Percentiles rank a stretch among this genome's conserved stretches.
phyloP scores from a whole-genome alignment of 345 rosid species.

The Hypericum perforatum region DNA sequence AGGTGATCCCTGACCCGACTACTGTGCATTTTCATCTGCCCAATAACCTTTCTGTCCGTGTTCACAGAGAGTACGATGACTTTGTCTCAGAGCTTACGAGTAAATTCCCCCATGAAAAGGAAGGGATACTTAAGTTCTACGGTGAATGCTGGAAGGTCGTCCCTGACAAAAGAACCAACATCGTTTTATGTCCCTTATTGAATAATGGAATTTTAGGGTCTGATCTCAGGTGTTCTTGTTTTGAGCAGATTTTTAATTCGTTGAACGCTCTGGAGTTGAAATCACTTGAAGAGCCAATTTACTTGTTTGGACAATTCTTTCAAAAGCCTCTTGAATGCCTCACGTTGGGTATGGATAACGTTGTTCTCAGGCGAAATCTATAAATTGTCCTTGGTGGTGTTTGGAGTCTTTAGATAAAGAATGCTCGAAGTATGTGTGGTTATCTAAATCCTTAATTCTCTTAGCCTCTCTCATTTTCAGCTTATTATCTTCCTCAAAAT shows the following conservation, averaged over 20 bases:
- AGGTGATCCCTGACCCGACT: conserved; percentile 87
- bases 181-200: conserved; percentile 6
- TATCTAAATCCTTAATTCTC: too few relatives aligned
- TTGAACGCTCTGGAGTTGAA: conserved; percentile 82
- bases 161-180: conserved; percentile 19
- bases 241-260: conserved; percentile 67
- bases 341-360: conserved; percentile 49
- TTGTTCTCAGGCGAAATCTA: too few relatives aligned
- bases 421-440: too few relatives aligned
- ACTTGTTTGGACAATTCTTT: conserved; percentile 90
- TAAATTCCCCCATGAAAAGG: conserved; percentile 81
- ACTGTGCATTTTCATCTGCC: conserved; percentile 97
- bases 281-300: conserved; percentile 94
- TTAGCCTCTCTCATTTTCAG: conserved; percentile 24
- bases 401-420: too few relatives aligned
- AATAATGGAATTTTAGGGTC: conserved; percentile 11
- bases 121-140: conserved; percentile 75
- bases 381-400: too few relatives aligned
- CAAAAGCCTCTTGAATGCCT: conserved; percentile 81
- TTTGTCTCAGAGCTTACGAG: conserved; percentile 53
- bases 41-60: conserved; percentile 54
- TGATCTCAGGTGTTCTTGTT: conserved; percentile 9
- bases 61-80: conserved; percentile 63
- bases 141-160: conserved; percentile 85
- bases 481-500: conserved; percentile 83